These are phyloP conservation scores for Geotrichum fermentans DNA, from an alignment of 1,139 yeast genomes.

Conservation along the genomic window DNA sequence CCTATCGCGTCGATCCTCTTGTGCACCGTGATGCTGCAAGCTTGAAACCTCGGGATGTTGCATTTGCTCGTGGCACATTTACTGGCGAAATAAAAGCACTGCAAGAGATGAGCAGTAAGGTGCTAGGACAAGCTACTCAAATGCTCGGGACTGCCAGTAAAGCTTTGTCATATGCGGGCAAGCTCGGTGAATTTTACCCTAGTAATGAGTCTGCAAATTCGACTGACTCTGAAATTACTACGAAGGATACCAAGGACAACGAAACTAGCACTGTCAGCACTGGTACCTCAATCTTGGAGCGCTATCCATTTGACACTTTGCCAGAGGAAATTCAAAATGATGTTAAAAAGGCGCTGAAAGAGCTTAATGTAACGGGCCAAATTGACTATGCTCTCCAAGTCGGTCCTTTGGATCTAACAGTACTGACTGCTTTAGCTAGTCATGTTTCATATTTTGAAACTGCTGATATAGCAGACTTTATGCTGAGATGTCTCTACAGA, in stretches of 20 bases:
- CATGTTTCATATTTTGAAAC: slow-evolving; percentile 89
- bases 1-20: slow-evolving; percentile 80
- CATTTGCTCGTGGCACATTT: slow-evolving; percentile 49
- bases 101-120: slow-evolving; percentile 42
- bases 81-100: slow-evolving; percentile 42
- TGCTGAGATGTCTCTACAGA: slow-evolving; percentile 42
- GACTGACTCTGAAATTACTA: not conserved
- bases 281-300: no score
- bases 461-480: slow-evolving; percentile 73
- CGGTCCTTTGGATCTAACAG: slow-evolving; percentile 72
- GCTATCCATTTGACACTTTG: slow-evolving; percentile 19
- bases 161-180: no score
- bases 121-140: slow-evolving; percentile 45
- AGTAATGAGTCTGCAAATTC: not conserved
- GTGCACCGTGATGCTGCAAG: slow-evolving; percentile 52
- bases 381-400: slow-evolving; percentile 78
- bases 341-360: slow-evolving; percentile 28
- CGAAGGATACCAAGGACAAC: slow-evolving; percentile 12
- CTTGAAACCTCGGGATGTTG: slow-evolving; percentile 56
- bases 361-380: slow-evolving; percentile 60
- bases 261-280: not conserved
- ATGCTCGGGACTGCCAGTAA: slow-evolving; percentile 35
- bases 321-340: slow-evolving; percentile 22
- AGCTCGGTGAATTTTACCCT: no score
- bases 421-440: slow-evolving; percentile 76